Percentiles rank a stretch among this genome's conserved stretches.
These are phyloP conservation scores for Pyrenochaeta sp. DNA, from an alignment of 2,329 filamentous ascomycete species.

Conservation along the genomic window DNA sequence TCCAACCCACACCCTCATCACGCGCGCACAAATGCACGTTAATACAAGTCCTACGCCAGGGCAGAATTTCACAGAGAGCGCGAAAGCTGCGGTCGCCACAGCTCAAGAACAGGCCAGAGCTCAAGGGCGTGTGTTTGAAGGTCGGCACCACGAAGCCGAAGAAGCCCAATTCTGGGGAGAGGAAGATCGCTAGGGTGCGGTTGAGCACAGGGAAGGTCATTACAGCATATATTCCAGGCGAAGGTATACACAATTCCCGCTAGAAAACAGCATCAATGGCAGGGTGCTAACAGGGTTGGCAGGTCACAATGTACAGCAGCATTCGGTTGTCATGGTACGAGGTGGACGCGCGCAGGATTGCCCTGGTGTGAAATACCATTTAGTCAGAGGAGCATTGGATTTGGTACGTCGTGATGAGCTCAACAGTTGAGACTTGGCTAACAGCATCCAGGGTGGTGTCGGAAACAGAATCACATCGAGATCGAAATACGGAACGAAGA, in stretches of 20 bases:
- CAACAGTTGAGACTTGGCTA: slow-evolving; percentile 19
- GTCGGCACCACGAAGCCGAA: slow-evolving; percentile 95
- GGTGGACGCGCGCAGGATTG: slow-evolving; percentile 96
- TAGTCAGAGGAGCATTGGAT: slow-evolving; percentile 91
- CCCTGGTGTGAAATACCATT: slow-evolving; percentile 94
- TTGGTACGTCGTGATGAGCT: slow-evolving; percentile 68
- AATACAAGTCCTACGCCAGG: slow-evolving; percentile 67
- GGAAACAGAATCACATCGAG: slow-evolving; percentile 81
- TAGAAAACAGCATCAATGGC: slow-evolving; percentile 8
- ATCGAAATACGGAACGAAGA: slow-evolving; percentile 99
- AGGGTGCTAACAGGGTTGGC: slow-evolving; percentile 13
- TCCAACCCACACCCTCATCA: slow-evolving; percentile 50
- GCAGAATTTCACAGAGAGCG: slow-evolving; percentile 78
- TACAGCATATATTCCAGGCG: slow-evolving; percentile 93
- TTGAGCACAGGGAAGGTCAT: slow-evolving; percentile 86
- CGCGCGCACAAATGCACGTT: slow-evolving; percentile 54
- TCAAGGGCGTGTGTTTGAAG: slow-evolving; percentile 96
- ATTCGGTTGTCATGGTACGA: slow-evolving; percentile 94
- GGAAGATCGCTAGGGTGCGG: slow-evolving; percentile 92
- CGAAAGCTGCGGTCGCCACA: slow-evolving; percentile 90
- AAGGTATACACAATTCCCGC: slow-evolving; percentile 62
- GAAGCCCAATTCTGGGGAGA: slow-evolving; percentile 97
- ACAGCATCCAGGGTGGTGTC: slow-evolving; percentile 77
- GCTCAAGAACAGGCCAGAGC: slow-evolving; percentile 75
- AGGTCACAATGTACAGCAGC: slow-evolving; percentile 98